Conservation (phyloP, 257 asterid species). For the Scutellaria galericulata region DNA sequence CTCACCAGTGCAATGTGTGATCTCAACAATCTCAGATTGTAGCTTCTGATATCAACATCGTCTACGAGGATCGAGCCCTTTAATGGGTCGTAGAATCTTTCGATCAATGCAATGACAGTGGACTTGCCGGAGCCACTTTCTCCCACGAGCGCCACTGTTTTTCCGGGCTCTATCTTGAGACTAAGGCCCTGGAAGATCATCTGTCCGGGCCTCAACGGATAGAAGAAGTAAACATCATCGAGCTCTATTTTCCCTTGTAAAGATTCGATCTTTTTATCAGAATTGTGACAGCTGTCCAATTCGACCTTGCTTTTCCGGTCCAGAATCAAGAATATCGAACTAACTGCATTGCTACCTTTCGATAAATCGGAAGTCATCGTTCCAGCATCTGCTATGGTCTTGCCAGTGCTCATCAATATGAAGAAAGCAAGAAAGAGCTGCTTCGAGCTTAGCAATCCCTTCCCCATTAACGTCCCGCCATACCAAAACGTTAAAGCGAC, state of each 20-base stretch:
- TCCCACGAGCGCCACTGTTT: constrained; percentile 50
- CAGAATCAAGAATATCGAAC: constrained; percentile 45
- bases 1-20: constrained; percentile 53
- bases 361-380: constrained; percentile 55
- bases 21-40: constrained; percentile 49
- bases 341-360: constrained; percentile 51
- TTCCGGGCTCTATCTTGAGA: constrained; percentile 50
- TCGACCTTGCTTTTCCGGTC: constrained; percentile 48
- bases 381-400: constrained; percentile 54
- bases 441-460: constrained; percentile 16
- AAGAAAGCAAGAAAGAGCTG: constrained; percentile 28
- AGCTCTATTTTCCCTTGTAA: constrained; percentile 50
- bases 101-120: constrained; percentile 49
- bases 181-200: constrained; percentile 49
- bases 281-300: constrained; percentile 29
- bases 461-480: constrained; percentile 48
- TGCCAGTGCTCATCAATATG: constrained; percentile 44
- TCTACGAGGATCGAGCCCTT: constrained; percentile 51
- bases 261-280: constrained; percentile 26
- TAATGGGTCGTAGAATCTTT: constrained; percentile 56
- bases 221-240: constrained; percentile 43
- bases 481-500: constrained; percentile 57
- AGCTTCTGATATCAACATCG: constrained; percentile 44
- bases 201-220: constrained; percentile 57
- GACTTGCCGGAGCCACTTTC: constrained; percentile 69